A percentile compares a stretch with the other conserved stretches of the same genome.
Evolutionary conservation across 1,284 basidiomycete species (phyloP).

Genomic region (Porogramme epimiltina): DNA sequence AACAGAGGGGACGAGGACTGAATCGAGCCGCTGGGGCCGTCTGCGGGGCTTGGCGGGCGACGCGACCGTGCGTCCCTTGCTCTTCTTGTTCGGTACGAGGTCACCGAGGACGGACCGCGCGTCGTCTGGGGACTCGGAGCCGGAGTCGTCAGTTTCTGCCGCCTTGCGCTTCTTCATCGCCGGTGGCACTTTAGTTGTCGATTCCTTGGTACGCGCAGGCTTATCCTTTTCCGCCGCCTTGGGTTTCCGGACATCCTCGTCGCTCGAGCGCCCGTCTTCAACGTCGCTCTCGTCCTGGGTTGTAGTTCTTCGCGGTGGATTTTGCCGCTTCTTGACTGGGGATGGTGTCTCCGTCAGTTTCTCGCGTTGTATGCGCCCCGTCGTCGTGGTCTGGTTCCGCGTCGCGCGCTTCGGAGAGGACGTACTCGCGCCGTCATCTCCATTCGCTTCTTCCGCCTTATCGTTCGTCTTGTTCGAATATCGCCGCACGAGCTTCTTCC

Average conservation of each 20-base stretch:
- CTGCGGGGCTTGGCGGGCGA: neutral
- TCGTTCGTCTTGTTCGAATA: constrained; percentile 14
- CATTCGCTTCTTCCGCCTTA: constrained; percentile 3
- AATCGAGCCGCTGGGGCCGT: constrained; percentile 14
- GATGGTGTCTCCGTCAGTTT: constrained; percentile 8
- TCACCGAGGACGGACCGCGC: constrained; percentile 14
- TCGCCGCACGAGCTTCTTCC: constrained; percentile 17
- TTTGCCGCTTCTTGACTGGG: constrained; percentile 15
- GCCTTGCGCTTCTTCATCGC: constrained; percentile 6
- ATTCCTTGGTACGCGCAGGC: neutral
- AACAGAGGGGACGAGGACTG: constrained; percentile 24
- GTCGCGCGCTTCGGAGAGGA: constrained; percentile 6
- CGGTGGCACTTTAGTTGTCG: constrained; percentile 1
- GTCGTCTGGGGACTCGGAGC: constrained; percentile 13
- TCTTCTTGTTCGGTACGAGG: constrained; percentile 11
- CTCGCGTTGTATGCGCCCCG: neutral
- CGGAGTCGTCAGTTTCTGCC: constrained; percentile 7
- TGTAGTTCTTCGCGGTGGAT: neutral
- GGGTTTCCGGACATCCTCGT: constrained; percentile 10
- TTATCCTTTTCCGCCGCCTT: constrained; percentile 12
- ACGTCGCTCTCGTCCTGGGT: constrained; percentile 13
- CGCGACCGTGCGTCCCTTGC: constrained; percentile 5
- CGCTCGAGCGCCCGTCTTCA: constrained; percentile 6
- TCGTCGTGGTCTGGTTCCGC: constrained; percentile 14
- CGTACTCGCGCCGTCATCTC: neutral